Evolutionary conservation across 164 flowering plant genomes (phyloP).

Genomic region (Warburgia ugandensis): DNA sequence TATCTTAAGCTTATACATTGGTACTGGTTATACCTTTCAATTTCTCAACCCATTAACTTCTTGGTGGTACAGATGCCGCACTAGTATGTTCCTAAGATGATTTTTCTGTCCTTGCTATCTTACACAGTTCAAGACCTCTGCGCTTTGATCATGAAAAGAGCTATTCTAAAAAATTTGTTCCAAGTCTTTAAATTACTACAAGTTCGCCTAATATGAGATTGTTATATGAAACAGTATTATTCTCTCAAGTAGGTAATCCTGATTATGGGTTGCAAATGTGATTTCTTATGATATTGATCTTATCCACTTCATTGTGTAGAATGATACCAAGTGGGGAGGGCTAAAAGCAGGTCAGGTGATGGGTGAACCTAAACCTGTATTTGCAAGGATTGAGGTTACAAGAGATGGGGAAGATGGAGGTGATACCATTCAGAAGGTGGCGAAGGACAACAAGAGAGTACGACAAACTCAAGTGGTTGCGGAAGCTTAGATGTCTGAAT

Average conservation of each 20-base stretch:
- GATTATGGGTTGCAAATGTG: neutral
- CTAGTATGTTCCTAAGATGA: too few relatives aligned
- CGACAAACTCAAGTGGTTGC: slow-evolving; percentile 32
- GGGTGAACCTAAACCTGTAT: slow-evolving; percentile 76
- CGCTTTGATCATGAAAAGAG: neutral
- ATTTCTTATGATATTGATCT: slow-evolving; percentile 1
- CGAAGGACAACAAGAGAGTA: slow-evolving; percentile 27
- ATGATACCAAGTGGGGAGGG: slow-evolving; percentile 89
- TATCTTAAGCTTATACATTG: too few relatives aligned
- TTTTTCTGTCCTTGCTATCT: too few relatives aligned
- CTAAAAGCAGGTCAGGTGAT: slow-evolving; percentile 77
- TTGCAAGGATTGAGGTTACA: slow-evolving; percentile 67
- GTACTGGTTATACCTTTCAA: neutral
- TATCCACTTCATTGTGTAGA: slow-evolving; percentile 24
- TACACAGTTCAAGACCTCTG: neutral
- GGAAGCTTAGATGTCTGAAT: slow-evolving; percentile 53
- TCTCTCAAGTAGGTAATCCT: neutral
- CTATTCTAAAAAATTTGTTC: neutral
- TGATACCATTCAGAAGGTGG: slow-evolving; percentile 28
- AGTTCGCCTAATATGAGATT: neutral
- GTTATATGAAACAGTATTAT: too few relatives aligned
- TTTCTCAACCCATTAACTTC: neutral
- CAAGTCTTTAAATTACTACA: neutral
- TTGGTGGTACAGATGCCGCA: neutral
- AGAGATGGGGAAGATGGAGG: slow-evolving; percentile 28